Conservation (phyloP, 805 yeast genomes). For the Nakazawaea ambrosiae region DNA sequence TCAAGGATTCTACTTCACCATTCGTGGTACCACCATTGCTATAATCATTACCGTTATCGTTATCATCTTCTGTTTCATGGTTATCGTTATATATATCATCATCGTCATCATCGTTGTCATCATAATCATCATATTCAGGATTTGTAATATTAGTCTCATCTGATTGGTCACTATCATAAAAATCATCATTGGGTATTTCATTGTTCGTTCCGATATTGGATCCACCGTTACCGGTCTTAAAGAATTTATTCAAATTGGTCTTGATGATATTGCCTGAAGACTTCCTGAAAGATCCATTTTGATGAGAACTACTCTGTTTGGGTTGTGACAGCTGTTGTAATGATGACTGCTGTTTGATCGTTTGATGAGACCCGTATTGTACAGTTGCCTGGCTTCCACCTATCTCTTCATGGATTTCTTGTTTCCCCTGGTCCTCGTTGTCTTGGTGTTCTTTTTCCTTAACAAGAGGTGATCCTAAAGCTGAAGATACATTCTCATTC, state of each 20-base stretch:
- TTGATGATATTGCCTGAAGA: slow-evolving; percentile 5
- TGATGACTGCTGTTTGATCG: background rate
- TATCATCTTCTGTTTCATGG: background rate
- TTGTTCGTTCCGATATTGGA: slow-evolving; percentile 2
- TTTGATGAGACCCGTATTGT: background rate
- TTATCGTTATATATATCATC: background rate
- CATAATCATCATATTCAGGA: slow-evolving; percentile 21
- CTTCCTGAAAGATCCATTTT: background rate
- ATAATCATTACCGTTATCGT: background rate
- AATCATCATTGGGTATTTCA: slow-evolving; percentile 18
- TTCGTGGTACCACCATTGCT: background rate
- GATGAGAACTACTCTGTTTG: background rate
- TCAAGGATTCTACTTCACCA: no score
- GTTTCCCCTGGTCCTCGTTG: background rate
- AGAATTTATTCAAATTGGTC: slow-evolving; percentile 8
- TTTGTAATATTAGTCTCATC: slow-evolving; percentile 16
- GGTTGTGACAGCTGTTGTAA: background rate
- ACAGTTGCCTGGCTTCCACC: background rate
- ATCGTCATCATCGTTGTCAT: slow-evolving; percentile 11
- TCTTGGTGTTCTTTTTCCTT: background rate
- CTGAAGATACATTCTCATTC: no score
- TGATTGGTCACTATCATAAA: slow-evolving; percentile 18
- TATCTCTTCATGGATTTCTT: background rate
- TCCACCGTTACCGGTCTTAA: slow-evolving; percentile 4
- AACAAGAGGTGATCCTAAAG: no score